phyloP scores from a whole-genome alignment of 768 basidiomycete species.

The Suillus brevipes region DNA sequence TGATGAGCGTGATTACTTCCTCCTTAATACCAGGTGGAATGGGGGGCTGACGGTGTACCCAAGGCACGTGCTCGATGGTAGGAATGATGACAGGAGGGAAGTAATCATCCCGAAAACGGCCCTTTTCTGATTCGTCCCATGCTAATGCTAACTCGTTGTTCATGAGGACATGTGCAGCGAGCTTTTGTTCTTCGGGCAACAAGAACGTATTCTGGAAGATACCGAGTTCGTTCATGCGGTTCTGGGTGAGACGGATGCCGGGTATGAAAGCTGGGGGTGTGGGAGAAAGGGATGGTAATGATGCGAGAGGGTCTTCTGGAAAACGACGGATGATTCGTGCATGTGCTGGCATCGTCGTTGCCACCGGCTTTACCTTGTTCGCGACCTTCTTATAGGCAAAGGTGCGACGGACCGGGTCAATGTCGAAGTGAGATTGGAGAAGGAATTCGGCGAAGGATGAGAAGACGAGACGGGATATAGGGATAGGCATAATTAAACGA shows the following conservation, averaged over 20 bases:
- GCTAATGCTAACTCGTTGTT: constrained; percentile 37
- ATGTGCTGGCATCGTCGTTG: constrained; percentile 29
- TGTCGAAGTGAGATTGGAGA: not conserved
- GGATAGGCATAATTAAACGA: not conserved
- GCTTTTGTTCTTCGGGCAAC: constrained; percentile 7
- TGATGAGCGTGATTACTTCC: too few relatives aligned
- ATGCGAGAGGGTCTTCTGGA: constrained; percentile 35
- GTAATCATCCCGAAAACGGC: constrained; percentile 34
- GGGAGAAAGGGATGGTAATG: constrained; percentile 17
- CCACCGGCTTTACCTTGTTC: constrained; percentile 34
- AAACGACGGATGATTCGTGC: constrained; percentile 30
- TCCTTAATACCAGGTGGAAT: too few relatives aligned
- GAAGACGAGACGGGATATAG: not conserved
- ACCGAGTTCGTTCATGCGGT: not conserved
- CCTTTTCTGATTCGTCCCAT: constrained; percentile 39
- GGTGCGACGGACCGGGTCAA: not conserved
- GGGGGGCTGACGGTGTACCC: too few relatives aligned
- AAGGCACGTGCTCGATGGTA: constrained; percentile 33
- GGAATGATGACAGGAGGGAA: constrained; percentile 37
- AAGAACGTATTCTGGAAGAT: not conserved
- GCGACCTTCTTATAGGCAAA: constrained; percentile 36
- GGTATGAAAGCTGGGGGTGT: constrained; percentile 1
- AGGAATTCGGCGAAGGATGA: not conserved
- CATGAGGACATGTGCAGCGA: constrained; percentile 25
- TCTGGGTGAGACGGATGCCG: not conserved